Percentiles rank a stretch among this genome's conserved stretches.
phyloP scores from a whole-genome alignment of 345 rosid species.

The Lumnitzera littorea region DNA sequence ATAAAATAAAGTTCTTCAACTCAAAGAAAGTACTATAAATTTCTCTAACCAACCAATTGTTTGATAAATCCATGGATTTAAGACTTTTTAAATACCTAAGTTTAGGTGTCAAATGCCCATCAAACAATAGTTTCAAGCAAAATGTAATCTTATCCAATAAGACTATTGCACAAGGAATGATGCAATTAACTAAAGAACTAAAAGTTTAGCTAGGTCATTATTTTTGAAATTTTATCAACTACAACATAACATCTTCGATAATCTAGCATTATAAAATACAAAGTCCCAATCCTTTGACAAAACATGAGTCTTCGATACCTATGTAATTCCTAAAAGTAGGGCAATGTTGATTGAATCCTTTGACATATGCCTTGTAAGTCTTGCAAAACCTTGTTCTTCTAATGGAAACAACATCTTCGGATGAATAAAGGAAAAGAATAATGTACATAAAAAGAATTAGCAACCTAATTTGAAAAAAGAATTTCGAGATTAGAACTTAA shows the following conservation, averaged over 20 bases:
- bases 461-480: slow-evolving; percentile 15
- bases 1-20: slow-evolving; percentile 59
- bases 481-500: too few species aligned
- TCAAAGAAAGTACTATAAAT: slow-evolving; percentile 48
- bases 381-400: too few species aligned
- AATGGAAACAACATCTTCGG: too few species aligned
- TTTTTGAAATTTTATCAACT: slow-evolving; percentile 2
- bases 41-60: slow-evolving; percentile 74
- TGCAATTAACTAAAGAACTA: slow-evolving; percentile 55
- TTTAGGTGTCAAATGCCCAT: slow-evolving; percentile 54
- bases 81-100: slow-evolving; percentile 58
- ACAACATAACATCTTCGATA: too few species aligned
- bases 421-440: slow-evolving; percentile 12
- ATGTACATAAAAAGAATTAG: slow-evolving; percentile 36
- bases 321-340: too few species aligned
- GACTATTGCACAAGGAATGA: slow-evolving; percentile 56
- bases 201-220: slow-evolving; percentile 66
- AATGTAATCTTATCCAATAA: slow-evolving; percentile 33
- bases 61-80: slow-evolving; percentile 82
- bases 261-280: too few species aligned
- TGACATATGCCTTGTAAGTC: too few species aligned
- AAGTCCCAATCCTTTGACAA: too few species aligned
- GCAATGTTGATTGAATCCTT: too few species aligned
- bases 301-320: too few species aligned
- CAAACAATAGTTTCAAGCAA: slow-evolving; percentile 10